Conservation (phyloP, 345 rosid genomes). For the Physaria fendleri region DNA sequence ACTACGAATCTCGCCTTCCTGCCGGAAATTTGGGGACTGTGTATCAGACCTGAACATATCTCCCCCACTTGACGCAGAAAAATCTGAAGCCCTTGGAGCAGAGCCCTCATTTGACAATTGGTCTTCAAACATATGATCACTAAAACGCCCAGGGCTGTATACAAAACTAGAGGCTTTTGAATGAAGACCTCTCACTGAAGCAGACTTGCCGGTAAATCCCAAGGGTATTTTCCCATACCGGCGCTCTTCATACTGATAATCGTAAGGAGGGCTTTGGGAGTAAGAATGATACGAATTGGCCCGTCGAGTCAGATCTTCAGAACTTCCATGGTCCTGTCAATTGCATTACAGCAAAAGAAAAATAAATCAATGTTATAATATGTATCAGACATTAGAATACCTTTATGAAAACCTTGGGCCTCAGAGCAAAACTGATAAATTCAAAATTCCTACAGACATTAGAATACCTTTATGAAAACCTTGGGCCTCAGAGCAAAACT, state of each 20-base stretch:
- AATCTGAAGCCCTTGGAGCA: slow-evolving; percentile 75
- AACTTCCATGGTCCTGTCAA: slow-evolving; percentile 55
- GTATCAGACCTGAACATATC: slow-evolving; percentile 57
- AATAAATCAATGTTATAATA: not conserved
- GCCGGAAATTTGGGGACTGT: slow-evolving; percentile 69
- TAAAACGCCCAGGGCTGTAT: slow-evolving; percentile 67
- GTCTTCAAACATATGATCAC: slow-evolving; percentile 61
- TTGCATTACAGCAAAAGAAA: slow-evolving; percentile 22
- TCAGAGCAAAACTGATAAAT: not conserved
- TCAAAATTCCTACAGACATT: slow-evolving; percentile 1
- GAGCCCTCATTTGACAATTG: slow-evolving; percentile 83
- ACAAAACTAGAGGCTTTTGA: slow-evolving; percentile 61
- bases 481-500: too few species aligned
- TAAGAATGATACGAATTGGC: slow-evolving; percentile 96
- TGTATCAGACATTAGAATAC: not conserved
- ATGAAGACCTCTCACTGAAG: slow-evolving; percentile 72
- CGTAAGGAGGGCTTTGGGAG: slow-evolving; percentile 98
- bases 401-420: not conserved
- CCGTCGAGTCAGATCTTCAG: slow-evolving; percentile 62
- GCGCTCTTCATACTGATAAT: slow-evolving; percentile 88
- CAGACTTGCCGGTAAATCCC: slow-evolving; percentile 71
- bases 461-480: too few species aligned
- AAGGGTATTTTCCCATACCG: slow-evolving; percentile 70
- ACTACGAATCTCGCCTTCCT: slow-evolving; percentile 51
- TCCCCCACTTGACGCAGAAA: slow-evolving; percentile 75